Base-by-base conservation (phyloP, 2,329 filamentous ascomycete genomes). In the Thielaviopsis ethacetica region DNA sequence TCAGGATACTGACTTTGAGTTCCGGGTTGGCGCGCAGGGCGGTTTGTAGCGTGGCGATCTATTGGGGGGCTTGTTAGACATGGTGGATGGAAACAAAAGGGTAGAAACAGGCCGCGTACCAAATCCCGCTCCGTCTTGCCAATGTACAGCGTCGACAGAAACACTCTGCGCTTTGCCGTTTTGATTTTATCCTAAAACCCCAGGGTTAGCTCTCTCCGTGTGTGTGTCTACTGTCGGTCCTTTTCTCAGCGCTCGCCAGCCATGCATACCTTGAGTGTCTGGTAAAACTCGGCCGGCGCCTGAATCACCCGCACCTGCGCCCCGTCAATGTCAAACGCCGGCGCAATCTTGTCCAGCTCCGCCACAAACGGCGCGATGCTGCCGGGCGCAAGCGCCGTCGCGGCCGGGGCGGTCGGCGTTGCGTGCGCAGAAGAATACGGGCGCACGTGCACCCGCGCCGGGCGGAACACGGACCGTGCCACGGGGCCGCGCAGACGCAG, bases 101-200 rank as follows among this genome's bases (percentile, higher is more conserved):
- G 27, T 61, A 55, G 3, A 21, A 22, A 12, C 15, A 56, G 7
- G 24, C 24, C 24, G 24, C 74, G 57, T 73, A 84, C 82, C 67
- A 98, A 77, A 65, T 97, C 93, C 71, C 85, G 79, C 71, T 98
- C 93, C 1, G 86, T 86, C 70, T 91, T 95, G 63, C 93, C 93
- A 68, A 98, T 93, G 69, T 98, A 98, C 57, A 98, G 74, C 0
- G 93, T 98, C n/a, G 91, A 95, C 55, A 98, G 75, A 69, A 94
- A 98, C 64, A 98, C 85, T 61, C 88, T 81, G 57, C 74, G 77
- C 69, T 88, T 82, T 10, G 93, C 93, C 63, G 79, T 80, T 57
- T 80, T 80, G 67, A 98, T 96, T 73, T 91, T 95, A 63, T 79
- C 73, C 86, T 91, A 62, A 62, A 22, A 49, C 7, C 24, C 19